phyloP scores from a whole-genome alignment of 352 stramenopile species.

The Phytophthora crassamura region DNA sequence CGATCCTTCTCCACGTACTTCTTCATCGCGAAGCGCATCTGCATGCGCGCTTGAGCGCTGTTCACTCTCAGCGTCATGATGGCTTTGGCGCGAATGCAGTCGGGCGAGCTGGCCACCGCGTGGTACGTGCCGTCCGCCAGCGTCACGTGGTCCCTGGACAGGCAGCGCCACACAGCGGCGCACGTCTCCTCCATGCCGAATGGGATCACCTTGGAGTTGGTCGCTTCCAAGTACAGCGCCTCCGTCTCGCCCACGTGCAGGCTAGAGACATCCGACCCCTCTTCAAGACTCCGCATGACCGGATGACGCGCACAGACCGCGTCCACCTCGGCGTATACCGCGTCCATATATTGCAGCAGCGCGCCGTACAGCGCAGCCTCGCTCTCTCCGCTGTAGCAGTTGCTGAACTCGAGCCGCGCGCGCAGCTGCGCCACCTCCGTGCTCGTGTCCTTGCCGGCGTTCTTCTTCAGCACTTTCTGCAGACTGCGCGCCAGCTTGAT shows the following conservation, averaged over 20 bases:
- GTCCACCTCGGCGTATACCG: slow-evolving; percentile 41
- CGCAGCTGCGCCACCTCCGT: slow-evolving; percentile 25
- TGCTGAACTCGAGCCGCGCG: slow-evolving; percentile 27
- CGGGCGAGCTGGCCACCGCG: slow-evolving; percentile 27
- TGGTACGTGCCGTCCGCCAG: slow-evolving; percentile 51
- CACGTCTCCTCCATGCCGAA: slow-evolving; percentile 50
- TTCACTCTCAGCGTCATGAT: slow-evolving; percentile 49
- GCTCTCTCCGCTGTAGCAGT: slow-evolving; percentile 11
- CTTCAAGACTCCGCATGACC: slow-evolving; percentile 36
- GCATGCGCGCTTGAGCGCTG: slow-evolving; percentile 35
- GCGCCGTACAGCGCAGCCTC: slow-evolving; percentile 36
- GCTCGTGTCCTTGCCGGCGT: slow-evolving; percentile 10
- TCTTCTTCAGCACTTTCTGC: slow-evolving; percentile 53
- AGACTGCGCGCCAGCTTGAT: slow-evolving; percentile 58
- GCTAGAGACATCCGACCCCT: slow-evolving; percentile 41
- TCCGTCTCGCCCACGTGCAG: slow-evolving; percentile 34
- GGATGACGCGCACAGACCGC: slow-evolving; percentile 33
- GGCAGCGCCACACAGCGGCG: slow-evolving; percentile 44
- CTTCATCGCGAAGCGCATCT: slow-evolving; percentile 51
- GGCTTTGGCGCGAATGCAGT: slow-evolving; percentile 53
- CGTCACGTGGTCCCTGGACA: slow-evolving; percentile 43
- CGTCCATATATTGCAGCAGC: slow-evolving; percentile 34
- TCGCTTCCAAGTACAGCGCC: slow-evolving; percentile 43
- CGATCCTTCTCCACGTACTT: slow-evolving; percentile 33
- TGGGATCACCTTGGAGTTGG: slow-evolving; percentile 51